Evolutionary conservation across 768 basidiomycete species (phyloP).

Genomic region (Lactarius trivialis): DNA sequence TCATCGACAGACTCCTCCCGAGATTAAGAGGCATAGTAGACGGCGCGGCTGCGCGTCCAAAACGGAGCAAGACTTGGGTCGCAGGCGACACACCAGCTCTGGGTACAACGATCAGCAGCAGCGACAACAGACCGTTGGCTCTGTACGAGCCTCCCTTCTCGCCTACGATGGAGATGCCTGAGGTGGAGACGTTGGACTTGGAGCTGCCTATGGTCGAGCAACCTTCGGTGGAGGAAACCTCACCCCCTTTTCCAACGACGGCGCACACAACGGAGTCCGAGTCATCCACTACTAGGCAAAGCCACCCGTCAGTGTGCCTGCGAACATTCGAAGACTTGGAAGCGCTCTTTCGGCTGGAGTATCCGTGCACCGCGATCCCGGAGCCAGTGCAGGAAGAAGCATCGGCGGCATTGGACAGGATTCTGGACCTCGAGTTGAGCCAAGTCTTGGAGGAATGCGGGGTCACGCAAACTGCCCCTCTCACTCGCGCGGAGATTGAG

Average conservation of each 20-base stretch:
- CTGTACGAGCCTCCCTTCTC: background rate
- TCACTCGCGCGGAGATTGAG: background rate
- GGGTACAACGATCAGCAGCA: background rate
- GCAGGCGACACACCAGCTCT: background rate
- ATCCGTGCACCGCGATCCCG: background rate
- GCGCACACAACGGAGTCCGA: background rate
- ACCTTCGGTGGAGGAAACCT: background rate
- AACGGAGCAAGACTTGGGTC: constrained; percentile 1
- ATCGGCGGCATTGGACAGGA: background rate
- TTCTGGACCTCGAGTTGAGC: background rate
- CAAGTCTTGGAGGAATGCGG: background rate
- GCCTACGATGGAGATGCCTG: background rate
- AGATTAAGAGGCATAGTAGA: background rate
- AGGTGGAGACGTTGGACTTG: background rate
- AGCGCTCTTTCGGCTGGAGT: background rate
- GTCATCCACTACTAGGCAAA: background rate
- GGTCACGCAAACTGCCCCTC: background rate
- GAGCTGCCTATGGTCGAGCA: background rate
- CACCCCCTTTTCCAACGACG: background rate
- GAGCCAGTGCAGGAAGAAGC: background rate
- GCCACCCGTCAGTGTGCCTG: background rate
- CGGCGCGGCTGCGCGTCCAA: background rate
- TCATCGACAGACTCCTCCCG: constrained; percentile 4
- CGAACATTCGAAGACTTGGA: background rate
- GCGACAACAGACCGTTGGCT: background rate